A percentile compares a stretch with the other conserved stretches of the same genome.
Conservation (phyloP, 192 early-diverging fungal genomes). For the Umbelopsis sp. region DNA sequence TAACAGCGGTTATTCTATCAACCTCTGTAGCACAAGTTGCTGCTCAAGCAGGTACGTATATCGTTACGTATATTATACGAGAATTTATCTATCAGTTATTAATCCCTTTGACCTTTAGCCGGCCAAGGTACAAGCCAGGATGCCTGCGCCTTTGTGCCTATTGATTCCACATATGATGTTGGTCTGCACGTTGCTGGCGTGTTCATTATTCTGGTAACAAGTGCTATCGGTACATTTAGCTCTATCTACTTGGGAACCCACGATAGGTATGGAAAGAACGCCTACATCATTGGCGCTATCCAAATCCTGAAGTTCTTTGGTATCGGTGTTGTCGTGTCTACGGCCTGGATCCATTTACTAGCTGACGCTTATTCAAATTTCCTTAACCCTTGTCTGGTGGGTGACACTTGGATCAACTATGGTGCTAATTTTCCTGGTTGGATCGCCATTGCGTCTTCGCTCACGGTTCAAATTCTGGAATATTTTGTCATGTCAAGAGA, state of each 20-base stretch:
- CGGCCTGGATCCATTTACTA: slow-evolving; percentile 78
- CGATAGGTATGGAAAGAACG: not conserved
- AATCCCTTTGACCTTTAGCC: not conserved
- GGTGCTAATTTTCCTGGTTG: slow-evolving; percentile 50
- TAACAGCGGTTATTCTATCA: not conserved
- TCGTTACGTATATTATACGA: not conserved
- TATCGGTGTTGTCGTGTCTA: slow-evolving; percentile 71
- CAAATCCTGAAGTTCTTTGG: slow-evolving; percentile 27
- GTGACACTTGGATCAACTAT: slow-evolving; percentile 39
- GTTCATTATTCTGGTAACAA: slow-evolving; percentile 11
- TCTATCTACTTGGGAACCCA: slow-evolving; percentile 13
- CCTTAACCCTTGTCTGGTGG: slow-evolving; percentile 48
- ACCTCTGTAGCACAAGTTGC: not conserved
- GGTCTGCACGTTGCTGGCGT: slow-evolving; percentile 18
- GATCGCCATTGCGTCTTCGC: slow-evolving; percentile 61
- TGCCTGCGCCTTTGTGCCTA: not conserved
- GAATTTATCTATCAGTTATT: not conserved
- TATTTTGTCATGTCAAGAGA: slow-evolving; percentile 12
- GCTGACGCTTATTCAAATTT: slow-evolving; percentile 56
- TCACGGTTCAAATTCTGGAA: slow-evolving; percentile 68
- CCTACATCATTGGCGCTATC: not conserved
- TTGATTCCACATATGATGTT: slow-evolving; percentile 2
- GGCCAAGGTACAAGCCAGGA: not conserved
- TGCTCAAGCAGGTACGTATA: slow-evolving; percentile 15
- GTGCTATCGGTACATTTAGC: not conserved